These are phyloP conservation scores for Boletus sp. DNA, from an alignment of 768 basidiomycete genomes.

Conservation along the genomic window DNA sequence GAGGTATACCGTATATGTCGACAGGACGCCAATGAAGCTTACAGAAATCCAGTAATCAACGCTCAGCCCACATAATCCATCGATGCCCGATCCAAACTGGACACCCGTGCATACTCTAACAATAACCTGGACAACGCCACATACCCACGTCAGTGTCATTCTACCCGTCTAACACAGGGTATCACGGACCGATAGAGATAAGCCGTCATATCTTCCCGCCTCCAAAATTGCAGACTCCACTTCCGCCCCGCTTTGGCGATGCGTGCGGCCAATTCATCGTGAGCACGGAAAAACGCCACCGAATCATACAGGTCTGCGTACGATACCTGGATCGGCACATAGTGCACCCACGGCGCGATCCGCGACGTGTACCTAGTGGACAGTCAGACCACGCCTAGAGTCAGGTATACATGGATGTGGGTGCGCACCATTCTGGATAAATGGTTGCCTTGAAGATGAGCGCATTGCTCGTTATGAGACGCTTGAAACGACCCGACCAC, in stretches of 20 bases:
- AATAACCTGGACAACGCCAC: conserved; percentile 37
- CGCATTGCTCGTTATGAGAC: conserved; percentile 58
- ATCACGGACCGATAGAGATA: conserved; percentile 52
- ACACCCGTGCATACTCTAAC: conserved; percentile 53
- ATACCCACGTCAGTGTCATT: background rate
- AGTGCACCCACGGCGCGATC: conserved; percentile 69
- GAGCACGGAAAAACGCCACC: conserved; percentile 68
- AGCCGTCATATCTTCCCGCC: conserved; percentile 55
- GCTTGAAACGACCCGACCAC: conserved; percentile 69
- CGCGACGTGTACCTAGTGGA: conserved; percentile 49
- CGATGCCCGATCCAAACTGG: conserved; percentile 42
- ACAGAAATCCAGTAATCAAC: no score
- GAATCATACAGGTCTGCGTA: conserved; percentile 68
- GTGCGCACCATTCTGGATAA: conserved; percentile 65
- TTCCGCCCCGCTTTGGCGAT: conserved; percentile 55
- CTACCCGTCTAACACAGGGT: background rate
- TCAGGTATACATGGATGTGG: background rate
- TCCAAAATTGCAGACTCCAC: conserved; percentile 60
- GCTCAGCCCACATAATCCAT: conserved; percentile 36
- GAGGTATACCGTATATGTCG: no score
- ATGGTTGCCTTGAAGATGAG: conserved; percentile 68
- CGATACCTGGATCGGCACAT: conserved; percentile 65
- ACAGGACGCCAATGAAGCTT: no score
- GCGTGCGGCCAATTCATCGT: conserved; percentile 54
- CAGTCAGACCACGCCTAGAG: background rate